Conservation (phyloP, 2,329 filamentous ascomycete species). For the Calonectria pteridis region DNA sequence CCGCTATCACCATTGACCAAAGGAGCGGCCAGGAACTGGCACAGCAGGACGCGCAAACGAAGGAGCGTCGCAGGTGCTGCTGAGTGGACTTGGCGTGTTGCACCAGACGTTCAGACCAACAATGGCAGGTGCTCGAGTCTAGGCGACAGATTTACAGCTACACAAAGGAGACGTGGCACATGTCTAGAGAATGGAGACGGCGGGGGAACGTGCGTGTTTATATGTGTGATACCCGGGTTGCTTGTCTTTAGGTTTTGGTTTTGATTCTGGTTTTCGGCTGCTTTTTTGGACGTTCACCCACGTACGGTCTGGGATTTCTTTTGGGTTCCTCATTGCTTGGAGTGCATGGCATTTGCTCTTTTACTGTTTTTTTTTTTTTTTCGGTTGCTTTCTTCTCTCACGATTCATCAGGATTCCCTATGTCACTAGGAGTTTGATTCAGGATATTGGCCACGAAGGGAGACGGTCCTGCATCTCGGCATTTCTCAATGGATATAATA, state of each 20-base stretch:
- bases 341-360: slow-evolving; percentile 9
- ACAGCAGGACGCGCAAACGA: slow-evolving; percentile 38
- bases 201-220: slow-evolving; percentile 29
- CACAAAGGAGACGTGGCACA: neutral
- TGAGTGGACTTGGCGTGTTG: slow-evolving; percentile 26
- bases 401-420: slow-evolving; percentile 30
- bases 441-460: slow-evolving; percentile 34
- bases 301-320: slow-evolving; percentile 20
- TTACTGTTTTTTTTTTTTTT: slow-evolving; percentile 16
- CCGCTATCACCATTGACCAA: slow-evolving; percentile 63
- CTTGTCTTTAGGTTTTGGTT: slow-evolving; percentile 31
- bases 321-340: slow-evolving; percentile 1
- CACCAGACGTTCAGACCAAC: neutral
- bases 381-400: slow-evolving; percentile 19
- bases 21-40: slow-evolving; percentile 49
- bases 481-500: slow-evolving; percentile 40
- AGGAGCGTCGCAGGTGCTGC: slow-evolving; percentile 48
- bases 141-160: slow-evolving; percentile 1
- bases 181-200: slow-evolving; percentile 2
- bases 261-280: slow-evolving; percentile 14
- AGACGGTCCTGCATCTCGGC: slow-evolving; percentile 32
- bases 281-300: slow-evolving; percentile 17
- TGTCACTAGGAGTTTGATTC: slow-evolving; percentile 37
- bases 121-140: neutral
- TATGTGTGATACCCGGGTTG: slow-evolving; percentile 44